Base-by-base conservation (phyloP, 1,139 yeast genomes). In the Yarrowia galli region DNA sequence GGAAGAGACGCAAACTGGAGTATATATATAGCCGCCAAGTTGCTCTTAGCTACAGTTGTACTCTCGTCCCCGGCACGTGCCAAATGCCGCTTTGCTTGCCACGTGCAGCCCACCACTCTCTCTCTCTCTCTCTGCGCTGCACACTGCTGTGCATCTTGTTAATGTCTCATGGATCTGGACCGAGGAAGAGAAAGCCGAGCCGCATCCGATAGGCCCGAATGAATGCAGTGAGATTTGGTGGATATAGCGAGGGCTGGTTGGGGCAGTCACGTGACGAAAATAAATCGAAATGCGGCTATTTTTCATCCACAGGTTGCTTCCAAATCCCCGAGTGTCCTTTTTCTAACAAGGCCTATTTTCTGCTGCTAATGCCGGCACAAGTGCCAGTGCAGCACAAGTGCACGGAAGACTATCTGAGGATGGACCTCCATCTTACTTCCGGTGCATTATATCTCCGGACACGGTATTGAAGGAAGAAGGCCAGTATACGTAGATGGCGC, bases 151-250 rank as follows among this genome's bases (percentile, higher is more conserved):
- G 45, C 60, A n/a, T 38, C 16, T 54, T 54, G 48, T 40, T 23
- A 54, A 54, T 54, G 61, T 16, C 61, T 54, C 61, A 40, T 22
- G 36, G 15, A 28, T 28, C 32, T 35, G 46, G 42, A 40, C 61
- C 61, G 46, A 38, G 61, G 61, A 40, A 54, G 46, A 51, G 60
- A 54, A 54, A 40, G 46, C 61, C 61, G 61, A 54, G n/a, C 61
- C 61, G 61, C 36, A 54, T 38, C 60, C 60, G 60, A 53, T 12
- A 18, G 32, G 18, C 18, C 32, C 32, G 32, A 28, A 28, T 3
- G 32, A 28, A 10, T 5, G 32, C 32, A 28, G 32, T 28, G 9
- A 10, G 32, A 28, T 8, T 7, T 28, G 3, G 32, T 7, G 32
- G 7, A 28, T 28, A 10, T 3, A 8, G 32, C 32, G 8, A 10